Evolutionary conservation across 176 grass and related monocot genomes (phyloP).

Genomic region (Triticum urartu): DNA sequence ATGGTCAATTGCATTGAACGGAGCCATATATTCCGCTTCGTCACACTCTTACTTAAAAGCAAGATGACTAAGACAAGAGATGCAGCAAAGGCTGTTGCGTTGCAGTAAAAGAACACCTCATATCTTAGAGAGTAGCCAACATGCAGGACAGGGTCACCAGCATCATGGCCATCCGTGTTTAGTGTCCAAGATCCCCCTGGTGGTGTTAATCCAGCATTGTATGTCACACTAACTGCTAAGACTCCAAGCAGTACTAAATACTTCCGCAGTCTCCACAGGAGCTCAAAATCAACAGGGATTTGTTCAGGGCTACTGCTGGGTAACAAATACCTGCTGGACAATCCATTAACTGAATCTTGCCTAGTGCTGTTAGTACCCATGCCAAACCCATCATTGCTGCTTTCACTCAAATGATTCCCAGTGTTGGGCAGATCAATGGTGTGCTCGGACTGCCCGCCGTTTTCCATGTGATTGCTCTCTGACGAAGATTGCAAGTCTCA

Average conservation of each 20-base stretch:
- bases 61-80: slow-evolving; percentile 64
- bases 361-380: not conserved
- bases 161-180: not conserved
- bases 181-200: slow-evolving; percentile 20
- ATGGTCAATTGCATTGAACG: slow-evolving; percentile 44
- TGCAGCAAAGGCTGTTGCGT: slow-evolving; percentile 45
- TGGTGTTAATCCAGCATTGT: slow-evolving; percentile 47
- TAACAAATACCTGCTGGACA: not conserved
- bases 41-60: slow-evolving; percentile 45
- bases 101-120: slow-evolving; percentile 47
- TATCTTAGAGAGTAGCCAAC: not conserved
- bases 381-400: not conserved
- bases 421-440: not conserved
- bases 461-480: not conserved
- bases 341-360: not conserved
- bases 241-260: slow-evolving; percentile 40
- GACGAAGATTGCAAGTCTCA: not conserved
- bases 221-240: slow-evolving; percentile 45
- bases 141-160: slow-evolving; percentile 37
- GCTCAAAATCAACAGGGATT: slow-evolving; percentile 9
- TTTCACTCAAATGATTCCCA: not conserved
- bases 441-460: not conserved
- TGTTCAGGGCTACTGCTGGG: not conserved
- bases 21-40: slow-evolving; percentile 24
- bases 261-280: slow-evolving; percentile 47